Percentiles rank a stretch among this genome's conserved stretches.
phyloP scores from a whole-genome alignment of 441 rosid species.

The Croton laevigatus region DNA sequence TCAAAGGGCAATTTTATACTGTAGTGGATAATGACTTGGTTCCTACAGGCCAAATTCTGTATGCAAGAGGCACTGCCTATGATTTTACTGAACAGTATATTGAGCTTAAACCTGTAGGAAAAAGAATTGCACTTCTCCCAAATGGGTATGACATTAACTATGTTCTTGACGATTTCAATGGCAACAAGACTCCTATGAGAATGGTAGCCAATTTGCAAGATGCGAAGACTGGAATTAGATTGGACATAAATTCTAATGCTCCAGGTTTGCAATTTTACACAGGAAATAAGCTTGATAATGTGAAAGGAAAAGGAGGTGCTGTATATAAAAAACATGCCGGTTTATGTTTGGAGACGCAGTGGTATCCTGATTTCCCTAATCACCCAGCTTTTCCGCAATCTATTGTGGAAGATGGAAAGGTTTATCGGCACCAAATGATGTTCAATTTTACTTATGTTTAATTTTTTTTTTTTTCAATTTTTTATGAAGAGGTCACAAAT shows the following conservation, averaged over 20 bases:
- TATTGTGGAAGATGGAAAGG: conserved; percentile 43
- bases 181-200: not conserved
- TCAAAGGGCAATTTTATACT: conserved; percentile 39
- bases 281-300: conserved; percentile 34
- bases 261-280: conserved; percentile 85
- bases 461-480: too few relatives aligned
- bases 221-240: not conserved
- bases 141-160: conserved; percentile 75
- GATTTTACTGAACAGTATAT: conserved; percentile 58
- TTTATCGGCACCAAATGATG: conserved; percentile 53
- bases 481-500: too few relatives aligned
- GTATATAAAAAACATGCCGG: conserved; percentile 55
- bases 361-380: conserved; percentile 70
- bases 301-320: conserved; percentile 70
- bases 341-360: conserved; percentile 76
- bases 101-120: conserved; percentile 37
- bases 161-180: conserved; percentile 40
- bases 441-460: not conserved
- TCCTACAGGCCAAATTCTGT: conserved; percentile 56
- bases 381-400: conserved; percentile 66
- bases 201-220: not conserved
- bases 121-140: conserved; percentile 45
- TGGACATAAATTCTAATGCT: conserved; percentile 35
- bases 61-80: conserved; percentile 68
- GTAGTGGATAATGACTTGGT: conserved; percentile 50